These are phyloP conservation scores for Camellia lanceoleosa DNA, from an alignment of 148 eudicot genomes.

Conservation along the genomic window DNA sequence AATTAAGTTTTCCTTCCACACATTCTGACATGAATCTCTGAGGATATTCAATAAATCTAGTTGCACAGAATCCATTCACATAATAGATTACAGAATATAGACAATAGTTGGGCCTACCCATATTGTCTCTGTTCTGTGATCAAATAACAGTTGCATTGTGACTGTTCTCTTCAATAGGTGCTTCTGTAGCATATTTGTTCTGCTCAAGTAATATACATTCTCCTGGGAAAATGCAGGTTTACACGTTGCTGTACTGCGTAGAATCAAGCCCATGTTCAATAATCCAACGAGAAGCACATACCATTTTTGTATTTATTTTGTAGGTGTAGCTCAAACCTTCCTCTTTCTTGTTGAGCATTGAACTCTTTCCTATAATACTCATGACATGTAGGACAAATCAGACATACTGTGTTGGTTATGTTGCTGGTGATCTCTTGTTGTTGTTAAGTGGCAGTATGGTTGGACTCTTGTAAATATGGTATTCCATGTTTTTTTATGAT, in stretches of 20 bases:
- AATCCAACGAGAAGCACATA: neutral
- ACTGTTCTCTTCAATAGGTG: neutral
- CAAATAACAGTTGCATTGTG: too few relatives aligned
- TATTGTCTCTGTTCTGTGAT: too few relatives aligned
- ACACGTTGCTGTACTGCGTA: slow-evolving; percentile 6
- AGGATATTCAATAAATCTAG: too few relatives aligned
- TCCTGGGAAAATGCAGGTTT: slow-evolving; percentile 14
- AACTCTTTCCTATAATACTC: neutral
- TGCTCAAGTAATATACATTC: neutral
- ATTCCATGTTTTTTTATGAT: neutral
- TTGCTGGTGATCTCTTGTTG: neutral
- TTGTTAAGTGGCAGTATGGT: neutral
- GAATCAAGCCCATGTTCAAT: neutral
- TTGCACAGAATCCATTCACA: too few relatives aligned
- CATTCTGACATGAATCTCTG: too few relatives aligned
- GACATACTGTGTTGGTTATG: neutral
- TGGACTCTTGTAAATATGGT: neutral
- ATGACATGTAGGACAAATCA: neutral
- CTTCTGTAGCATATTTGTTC: neutral
- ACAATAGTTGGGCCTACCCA: too few relatives aligned
- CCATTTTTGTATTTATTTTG: neutral
- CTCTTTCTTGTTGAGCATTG: neutral
- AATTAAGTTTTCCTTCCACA: neutral
- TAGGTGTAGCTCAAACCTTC: neutral
- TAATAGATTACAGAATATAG: too few relatives aligned